A percentile compares a stretch with the other conserved stretches of the same genome.
phyloP scores from a whole-genome alignment of 768 basidiomycete genomes.

The Tylopilus plumbeoviolaceoides region DNA sequence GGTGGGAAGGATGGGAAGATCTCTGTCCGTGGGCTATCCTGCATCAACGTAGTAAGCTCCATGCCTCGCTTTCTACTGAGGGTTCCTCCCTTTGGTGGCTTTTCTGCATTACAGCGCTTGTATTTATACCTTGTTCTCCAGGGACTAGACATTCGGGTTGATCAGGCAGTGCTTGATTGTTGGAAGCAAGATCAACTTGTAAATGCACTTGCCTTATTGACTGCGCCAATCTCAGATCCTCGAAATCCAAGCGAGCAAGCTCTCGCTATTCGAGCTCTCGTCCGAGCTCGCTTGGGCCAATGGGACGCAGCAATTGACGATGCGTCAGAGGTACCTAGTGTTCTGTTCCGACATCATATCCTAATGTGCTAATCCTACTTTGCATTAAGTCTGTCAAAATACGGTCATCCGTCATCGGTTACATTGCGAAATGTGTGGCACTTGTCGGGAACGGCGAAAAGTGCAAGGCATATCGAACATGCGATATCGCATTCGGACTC shows the following conservation, averaged over 20 bases:
- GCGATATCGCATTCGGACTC: neutral
- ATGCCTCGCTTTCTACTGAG: neutral
- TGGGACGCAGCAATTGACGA: neutral
- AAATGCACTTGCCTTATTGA: neutral
- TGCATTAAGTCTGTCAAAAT: neutral
- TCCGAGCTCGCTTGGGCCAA: neutral
- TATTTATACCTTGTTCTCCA: neutral
- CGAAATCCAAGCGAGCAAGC: neutral
- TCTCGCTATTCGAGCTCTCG: neutral
- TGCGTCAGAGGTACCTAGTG: neutral
- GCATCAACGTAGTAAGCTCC: neutral
- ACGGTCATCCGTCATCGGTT: neutral
- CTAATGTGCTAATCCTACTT: neutral
- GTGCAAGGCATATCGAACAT: neutral
- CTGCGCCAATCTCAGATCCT: neutral
- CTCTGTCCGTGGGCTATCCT: neutral
- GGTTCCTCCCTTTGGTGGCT: neutral
- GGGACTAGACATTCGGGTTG: neutral
- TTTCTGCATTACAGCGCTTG: neutral
- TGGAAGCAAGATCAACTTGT: neutral
- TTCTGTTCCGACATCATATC: neutral
- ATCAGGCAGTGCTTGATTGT: neutral
- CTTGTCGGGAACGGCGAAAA: neutral
- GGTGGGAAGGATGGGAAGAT: neutral
- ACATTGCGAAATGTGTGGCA: neutral